phyloP scores from a whole-genome alignment of 2,329 filamentous ascomycete species.

The Endoconidiophora laricicola region DNA sequence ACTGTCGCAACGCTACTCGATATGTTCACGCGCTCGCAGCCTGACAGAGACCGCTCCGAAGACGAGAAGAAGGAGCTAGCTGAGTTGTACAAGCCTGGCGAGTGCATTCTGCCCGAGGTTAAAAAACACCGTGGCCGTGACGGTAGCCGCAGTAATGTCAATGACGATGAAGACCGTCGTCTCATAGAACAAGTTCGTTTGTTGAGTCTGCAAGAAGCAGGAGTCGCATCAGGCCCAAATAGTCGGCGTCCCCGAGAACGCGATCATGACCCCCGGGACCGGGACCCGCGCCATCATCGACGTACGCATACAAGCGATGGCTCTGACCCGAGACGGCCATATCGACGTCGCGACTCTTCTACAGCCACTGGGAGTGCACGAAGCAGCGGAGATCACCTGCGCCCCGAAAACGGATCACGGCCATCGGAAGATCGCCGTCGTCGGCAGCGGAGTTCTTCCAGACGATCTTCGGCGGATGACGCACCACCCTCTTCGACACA shows the following conservation, averaged over 20 bases:
- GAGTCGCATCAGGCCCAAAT: slow-evolving; percentile 23
- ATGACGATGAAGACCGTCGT: slow-evolving; percentile 45
- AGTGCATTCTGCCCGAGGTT: slow-evolving; percentile 56
- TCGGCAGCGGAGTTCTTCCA: slow-evolving; percentile 4
- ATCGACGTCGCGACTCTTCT: background rate
- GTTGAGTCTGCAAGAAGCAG: slow-evolving; percentile 54
- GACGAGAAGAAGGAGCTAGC: slow-evolving; percentile 64
- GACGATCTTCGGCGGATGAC: background rate
- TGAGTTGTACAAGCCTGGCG: slow-evolving; percentile 62
- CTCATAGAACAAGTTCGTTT: slow-evolving; percentile 56
- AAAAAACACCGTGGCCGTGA: slow-evolving; percentile 20
- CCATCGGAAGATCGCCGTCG: background rate
- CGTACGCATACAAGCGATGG: slow-evolving; percentile 8
- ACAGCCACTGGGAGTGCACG: slow-evolving; percentile 5
- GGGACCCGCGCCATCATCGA: slow-evolving; percentile 2
- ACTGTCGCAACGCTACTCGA: slow-evolving; percentile 79
- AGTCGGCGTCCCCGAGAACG: background rate
- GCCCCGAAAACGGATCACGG: slow-evolving; percentile 18
- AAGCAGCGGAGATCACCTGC: slow-evolving; percentile 22
- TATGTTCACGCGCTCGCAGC: slow-evolving; percentile 69
- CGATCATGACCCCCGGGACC: slow-evolving; percentile 15
- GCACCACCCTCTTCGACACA: background rate
- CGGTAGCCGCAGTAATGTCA: background rate
- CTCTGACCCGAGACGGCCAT: slow-evolving; percentile 8
- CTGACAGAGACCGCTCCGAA: slow-evolving; percentile 50